Evolutionary conservation across 2,329 filamentous ascomycete genomes (phyloP).

Genomic region (Ophiostoma pallidulum): DNA sequence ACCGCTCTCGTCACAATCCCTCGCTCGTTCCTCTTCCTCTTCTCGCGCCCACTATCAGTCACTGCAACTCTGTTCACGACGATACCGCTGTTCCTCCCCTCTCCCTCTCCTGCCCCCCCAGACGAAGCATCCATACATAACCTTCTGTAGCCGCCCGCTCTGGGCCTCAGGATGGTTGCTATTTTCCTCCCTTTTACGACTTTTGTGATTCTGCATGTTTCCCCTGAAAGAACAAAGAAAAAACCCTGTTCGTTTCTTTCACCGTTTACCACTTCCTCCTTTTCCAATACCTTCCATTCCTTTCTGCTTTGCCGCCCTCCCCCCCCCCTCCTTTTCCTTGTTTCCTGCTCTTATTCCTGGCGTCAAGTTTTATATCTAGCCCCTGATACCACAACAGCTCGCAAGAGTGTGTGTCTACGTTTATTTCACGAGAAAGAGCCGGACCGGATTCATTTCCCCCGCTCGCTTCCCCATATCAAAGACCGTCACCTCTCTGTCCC

Average conservation of each 20-base stretch:
- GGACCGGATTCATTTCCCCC: no score
- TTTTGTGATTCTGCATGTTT: slow-evolving; percentile 14
- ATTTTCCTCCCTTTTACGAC: slow-evolving; percentile 34
- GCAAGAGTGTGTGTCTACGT: no score
- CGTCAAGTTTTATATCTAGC: no score
- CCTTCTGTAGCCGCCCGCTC: slow-evolving; percentile 35
- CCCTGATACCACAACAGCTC: no score
- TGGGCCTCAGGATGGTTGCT: slow-evolving; percentile 24
- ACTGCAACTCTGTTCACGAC: slow-evolving; percentile 3
- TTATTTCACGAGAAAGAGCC: no score
- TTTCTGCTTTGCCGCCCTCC: neutral
- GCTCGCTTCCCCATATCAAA: slow-evolving; percentile 7
- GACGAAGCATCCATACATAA: slow-evolving; percentile 35
- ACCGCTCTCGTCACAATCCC: neutral
- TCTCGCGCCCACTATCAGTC: neutral
- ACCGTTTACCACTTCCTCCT: slow-evolving; percentile 9
- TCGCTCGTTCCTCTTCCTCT: neutral
- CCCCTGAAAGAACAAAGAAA: slow-evolving; percentile 22
- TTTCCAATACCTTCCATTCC: neutral
- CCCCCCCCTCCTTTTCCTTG: no score
- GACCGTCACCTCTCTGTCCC: slow-evolving; percentile 4
- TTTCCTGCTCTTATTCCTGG: neutral
- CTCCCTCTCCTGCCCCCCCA: neutral
- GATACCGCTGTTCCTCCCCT: neutral
- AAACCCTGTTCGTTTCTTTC: slow-evolving; percentile 11